Conservation (phyloP, 2,329 filamentous ascomycete genomes). For the Fusarium albidum region DNA sequence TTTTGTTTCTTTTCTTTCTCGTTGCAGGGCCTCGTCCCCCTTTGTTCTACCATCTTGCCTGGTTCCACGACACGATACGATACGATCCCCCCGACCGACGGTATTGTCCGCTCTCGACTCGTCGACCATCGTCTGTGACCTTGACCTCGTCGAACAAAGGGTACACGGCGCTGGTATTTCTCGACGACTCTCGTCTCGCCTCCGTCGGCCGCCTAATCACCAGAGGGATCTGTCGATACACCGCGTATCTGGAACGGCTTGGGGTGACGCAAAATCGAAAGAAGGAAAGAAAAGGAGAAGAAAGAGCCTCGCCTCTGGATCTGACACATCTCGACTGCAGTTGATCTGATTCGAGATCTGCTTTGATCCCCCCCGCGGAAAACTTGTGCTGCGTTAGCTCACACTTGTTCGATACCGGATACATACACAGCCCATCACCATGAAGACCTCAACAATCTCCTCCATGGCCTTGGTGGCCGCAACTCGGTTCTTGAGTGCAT, state of each 20-base stretch:
- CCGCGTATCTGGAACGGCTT: conserved; percentile 1
- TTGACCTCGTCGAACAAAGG: conserved; percentile 10
- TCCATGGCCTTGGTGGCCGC: conserved; percentile 42
- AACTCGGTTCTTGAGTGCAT: conserved; percentile 35
- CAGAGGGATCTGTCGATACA: conserved; percentile 17
- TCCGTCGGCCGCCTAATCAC: conserved; percentile 1
- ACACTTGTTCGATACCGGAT: conserved; percentile 23
- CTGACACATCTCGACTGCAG: conserved; percentile 31
- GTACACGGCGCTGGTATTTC: background rate
- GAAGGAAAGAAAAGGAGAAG: background rate
- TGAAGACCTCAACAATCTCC: conserved; percentile 44
- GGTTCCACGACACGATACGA: conserved; percentile 29
- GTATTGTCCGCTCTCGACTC: conserved; percentile 14
- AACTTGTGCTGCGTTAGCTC: conserved; percentile 9
- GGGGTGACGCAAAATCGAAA: conserved; percentile 9
- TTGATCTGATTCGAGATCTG: conserved; percentile 37
- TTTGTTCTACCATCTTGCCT: conserved; percentile 28
- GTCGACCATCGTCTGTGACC: conserved; percentile 10
- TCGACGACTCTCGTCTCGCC: conserved; percentile 17
- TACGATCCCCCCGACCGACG: conserved; percentile 18
- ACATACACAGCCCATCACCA: conserved; percentile 26
- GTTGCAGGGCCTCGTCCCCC: conserved; percentile 26
- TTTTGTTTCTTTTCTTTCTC: conserved; percentile 22
- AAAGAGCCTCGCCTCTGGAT: conserved; percentile 6
- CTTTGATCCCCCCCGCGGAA: conserved; percentile 1